These are phyloP conservation scores for Kodamaea laetipori DNA, from an alignment of 805 yeast genomes.

Conservation along the genomic window DNA sequence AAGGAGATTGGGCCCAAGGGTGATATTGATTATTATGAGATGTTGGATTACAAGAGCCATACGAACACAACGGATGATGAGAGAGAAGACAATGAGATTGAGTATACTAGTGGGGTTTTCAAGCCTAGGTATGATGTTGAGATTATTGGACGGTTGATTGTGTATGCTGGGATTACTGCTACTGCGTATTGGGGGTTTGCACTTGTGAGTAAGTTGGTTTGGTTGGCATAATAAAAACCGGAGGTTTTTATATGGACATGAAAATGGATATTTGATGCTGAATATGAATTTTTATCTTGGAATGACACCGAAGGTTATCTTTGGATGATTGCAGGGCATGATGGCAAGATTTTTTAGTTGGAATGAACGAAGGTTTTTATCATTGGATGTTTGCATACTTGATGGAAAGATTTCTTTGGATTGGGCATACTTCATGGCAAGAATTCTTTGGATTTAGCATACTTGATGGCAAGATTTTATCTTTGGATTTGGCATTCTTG, in stretches of 20 bases:
- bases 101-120: conserved; percentile 47
- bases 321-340: too few species aligned
- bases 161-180: conserved; percentile 79
- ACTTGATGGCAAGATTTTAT: too few species aligned
- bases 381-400: too few species aligned
- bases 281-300: too few species aligned
- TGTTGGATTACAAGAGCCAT: conserved; percentile 34
- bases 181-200: conserved; percentile 51
- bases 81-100: conserved; percentile 21
- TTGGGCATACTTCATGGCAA: too few species aligned
- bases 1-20: conserved; percentile 40
- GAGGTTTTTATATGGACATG: neutral
- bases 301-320: too few species aligned
- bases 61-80: conserved; percentile 11
- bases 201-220: conserved; percentile 22
- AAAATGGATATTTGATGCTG: neutral
- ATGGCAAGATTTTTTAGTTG: too few species aligned
- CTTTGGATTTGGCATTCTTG: too few species aligned
- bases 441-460: too few species aligned
- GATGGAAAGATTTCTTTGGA: too few species aligned
- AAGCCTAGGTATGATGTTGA: conserved; percentile 71
- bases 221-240: conserved; percentile 10
- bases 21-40: conserved; percentile 45
- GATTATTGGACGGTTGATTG: conserved; percentile 71
- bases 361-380: too few species aligned